Evolutionary conservation across 805 yeast genomes (phyloP).

Genomic region (Metschnikowia dekortorum): DNA sequence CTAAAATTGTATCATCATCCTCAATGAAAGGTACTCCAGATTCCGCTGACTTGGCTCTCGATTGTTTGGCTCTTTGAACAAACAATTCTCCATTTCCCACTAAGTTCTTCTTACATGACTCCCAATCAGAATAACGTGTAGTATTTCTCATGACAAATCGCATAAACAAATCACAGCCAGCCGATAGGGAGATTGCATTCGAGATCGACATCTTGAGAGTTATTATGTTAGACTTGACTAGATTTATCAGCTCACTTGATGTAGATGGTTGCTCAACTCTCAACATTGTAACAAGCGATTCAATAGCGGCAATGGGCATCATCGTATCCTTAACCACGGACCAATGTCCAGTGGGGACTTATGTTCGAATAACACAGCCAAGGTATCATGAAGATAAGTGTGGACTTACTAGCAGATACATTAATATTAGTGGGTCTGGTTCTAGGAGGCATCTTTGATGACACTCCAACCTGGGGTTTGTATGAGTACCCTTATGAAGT

Average conservation of each 20-base stretch:
- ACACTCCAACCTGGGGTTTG: no score
- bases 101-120: slow-evolving; percentile 78
- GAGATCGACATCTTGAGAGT: slow-evolving; percentile 74
- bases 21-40: slow-evolving; percentile 84
- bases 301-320: slow-evolving; percentile 99
- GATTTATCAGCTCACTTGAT: slow-evolving; percentile 83
- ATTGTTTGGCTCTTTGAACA: slow-evolving; percentile 84
- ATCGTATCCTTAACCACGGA: slow-evolving; percentile 68
- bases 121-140: slow-evolving; percentile 90
- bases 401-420: no score
- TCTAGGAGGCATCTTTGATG: no score
- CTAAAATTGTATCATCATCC: slow-evolving; percentile 86
- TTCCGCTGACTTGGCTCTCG: slow-evolving; percentile 82
- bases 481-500: no score
- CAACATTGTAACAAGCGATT: slow-evolving; percentile 80
- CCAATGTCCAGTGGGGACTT: no score
- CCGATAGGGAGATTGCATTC: slow-evolving; percentile 88
- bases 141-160: slow-evolving; percentile 88
- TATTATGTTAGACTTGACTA: slow-evolving; percentile 71
- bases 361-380: no score
- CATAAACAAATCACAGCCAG: slow-evolving; percentile 96
- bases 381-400: no score
- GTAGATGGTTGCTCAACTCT: slow-evolving; percentile 85
- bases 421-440: no score
- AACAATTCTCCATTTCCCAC: slow-evolving; percentile 93